Base-by-base conservation (phyloP, 495 filamentous ascomycete genomes). In the Hypomontagnella submonticulosa region DNA sequence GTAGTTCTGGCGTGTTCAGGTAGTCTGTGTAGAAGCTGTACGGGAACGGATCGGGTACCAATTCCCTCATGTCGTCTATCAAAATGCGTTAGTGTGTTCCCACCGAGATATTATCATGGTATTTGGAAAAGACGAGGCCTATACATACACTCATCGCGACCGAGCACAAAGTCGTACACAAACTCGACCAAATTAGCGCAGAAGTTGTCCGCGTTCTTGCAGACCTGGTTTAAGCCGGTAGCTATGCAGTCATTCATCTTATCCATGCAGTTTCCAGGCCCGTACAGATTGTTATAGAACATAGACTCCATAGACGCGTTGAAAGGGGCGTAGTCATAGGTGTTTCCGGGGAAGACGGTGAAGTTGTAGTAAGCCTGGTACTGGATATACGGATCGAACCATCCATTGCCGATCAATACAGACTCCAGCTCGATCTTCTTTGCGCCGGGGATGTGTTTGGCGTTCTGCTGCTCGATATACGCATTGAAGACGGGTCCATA, bases 401-500 rank as follows among this genome's bases (percentile, higher is more conserved):
- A 73, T 16, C 71, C 70, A 40, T 73, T 71, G 0, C 70, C 77
- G 33, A 89, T 88, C 54, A 85, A 63, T 4, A 89, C 80, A 7
- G 81, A 81, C 64, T 85, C 76, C 15, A 89, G 77, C 3, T 82
- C 58, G 57, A 88, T 88, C 23, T 79, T 66, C 43, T 79, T 78
- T 3, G 84, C 77, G 10, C 81, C 82, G 2, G 73, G 63, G 9
- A 83, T 61, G 66, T 78, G 63, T 79, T 86, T 75, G 62, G 77
- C 77, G 56, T 92, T 92, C 70, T 91, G 88, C 55, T 84, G 71
- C 58, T 89, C 83, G 67, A 91, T 85, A 67, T 86, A 91, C 12
- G 84, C 78, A 34, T 85, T 82, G 63, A 88, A 90, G 1, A 85
- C 77, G 0, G 88, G 89, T 0, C 87, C 89, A 44, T 90, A 90